Base-by-base conservation (phyloP, 805 yeast genomes). In the Helenozyma rhizophorensis region DNA sequence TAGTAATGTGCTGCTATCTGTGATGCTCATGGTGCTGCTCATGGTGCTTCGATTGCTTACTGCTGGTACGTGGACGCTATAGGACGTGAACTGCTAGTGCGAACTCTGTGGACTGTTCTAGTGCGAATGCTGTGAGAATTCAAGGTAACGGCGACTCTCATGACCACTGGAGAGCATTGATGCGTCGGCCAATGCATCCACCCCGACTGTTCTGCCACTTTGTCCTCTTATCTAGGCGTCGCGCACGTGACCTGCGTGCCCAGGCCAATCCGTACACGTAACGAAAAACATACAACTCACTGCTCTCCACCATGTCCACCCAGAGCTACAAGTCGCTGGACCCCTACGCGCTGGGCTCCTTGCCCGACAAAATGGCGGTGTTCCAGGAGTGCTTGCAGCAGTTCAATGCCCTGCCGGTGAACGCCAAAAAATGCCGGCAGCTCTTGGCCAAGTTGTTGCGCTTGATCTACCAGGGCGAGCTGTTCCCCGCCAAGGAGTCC, bases 321-420 rank as follows among this genome's bases (percentile, higher is more conserved):
- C 78, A 70, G 46, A 70, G 83, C 27, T 87, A 85, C 64, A 88
- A 87, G 68, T 84, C 85, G 66, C 77, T 74, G 62, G 96, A 88
- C 54, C 87, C 83, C 56, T 56, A 54, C 35, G 56, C 75, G 35
- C 85, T 74, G 46, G 40, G 50, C 14, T 68, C 82, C 21, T 60
- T 75, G 48, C 94, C 95, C 36, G 97, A 93, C 64, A 89, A 89
- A 64, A 93, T 93, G 97, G 82, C 96, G 9, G 89, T 93, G 42
- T 90, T 83, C 60, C 98, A 93, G 64, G 96, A 89, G 58, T 89
- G 97, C 69, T 68, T 86, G 53, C 84, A 84, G 47, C 89, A 85
- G 40, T 93, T 93, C 74, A 90, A 89, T 66, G 86, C 89, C 43
- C 74, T 93, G 27, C 95, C 95, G 9, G 82, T 89, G 39, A 81